Conservation (phyloP, 176 grass and related monocot species). For the Eragrostis curvula region DNA sequence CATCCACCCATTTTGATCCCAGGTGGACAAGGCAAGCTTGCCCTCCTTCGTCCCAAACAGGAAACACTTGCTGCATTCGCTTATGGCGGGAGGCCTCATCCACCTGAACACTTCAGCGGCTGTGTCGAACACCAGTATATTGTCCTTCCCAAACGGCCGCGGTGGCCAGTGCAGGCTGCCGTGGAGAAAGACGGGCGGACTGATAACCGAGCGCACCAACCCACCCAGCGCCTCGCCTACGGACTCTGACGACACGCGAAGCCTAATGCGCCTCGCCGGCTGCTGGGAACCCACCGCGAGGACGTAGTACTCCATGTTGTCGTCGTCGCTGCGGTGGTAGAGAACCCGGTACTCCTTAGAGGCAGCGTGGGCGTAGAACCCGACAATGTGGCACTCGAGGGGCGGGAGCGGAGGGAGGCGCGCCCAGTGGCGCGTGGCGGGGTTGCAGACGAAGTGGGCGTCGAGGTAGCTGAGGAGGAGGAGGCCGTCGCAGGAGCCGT, state of each 20-base stretch:
- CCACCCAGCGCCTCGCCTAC: neutral
- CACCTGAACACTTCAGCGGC: constrained; percentile 10
- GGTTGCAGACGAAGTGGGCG: constrained; percentile 25
- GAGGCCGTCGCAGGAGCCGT: constrained; percentile 37
- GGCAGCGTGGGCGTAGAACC: constrained; percentile 14
- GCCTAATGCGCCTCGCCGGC: neutral
- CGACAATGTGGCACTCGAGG: neutral
- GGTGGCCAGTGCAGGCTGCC: constrained; percentile 31
- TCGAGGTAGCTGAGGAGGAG: constrained; percentile 24
- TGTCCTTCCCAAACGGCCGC: neutral
- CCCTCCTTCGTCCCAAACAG: constrained; percentile 4
- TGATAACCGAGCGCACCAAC: neutral
- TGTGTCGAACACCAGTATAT: constrained; percentile 30
- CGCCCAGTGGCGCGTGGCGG: constrained; percentile 4
- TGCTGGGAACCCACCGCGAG: constrained; percentile 6
- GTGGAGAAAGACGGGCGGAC: neutral
- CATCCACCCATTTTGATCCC: neutral
- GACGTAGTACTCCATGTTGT: constrained; percentile 23
- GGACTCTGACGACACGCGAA: neutral
- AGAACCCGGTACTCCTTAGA: constrained; percentile 36
- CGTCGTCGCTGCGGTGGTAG: neutral
- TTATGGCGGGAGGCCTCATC: neutral
- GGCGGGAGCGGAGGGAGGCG: neutral
- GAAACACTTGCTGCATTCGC: neutral
- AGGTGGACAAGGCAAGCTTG: constrained; percentile 12